Evolutionary conservation across 1,284 basidiomycete species (phyloP).

Genomic region (Boletus coffeatus): DNA sequence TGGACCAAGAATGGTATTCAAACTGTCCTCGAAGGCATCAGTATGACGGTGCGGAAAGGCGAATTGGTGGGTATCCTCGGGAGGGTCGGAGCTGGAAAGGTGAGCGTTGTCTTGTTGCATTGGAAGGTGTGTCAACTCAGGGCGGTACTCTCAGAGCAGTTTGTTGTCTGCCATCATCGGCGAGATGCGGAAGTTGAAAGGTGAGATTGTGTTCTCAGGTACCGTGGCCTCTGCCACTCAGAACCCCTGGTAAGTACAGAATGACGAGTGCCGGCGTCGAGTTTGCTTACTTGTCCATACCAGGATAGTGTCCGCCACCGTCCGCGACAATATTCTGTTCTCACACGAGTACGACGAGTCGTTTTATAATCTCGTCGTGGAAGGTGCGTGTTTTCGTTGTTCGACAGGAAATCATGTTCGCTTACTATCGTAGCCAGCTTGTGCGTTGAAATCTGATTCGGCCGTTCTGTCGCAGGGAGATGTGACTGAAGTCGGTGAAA

Average conservation of each 20-base stretch:
- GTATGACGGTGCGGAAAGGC: slow-evolving; percentile 75
- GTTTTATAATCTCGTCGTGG: slow-evolving; percentile 71
- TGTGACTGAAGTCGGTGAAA: slow-evolving; percentile 69
- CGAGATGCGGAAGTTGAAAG: slow-evolving; percentile 80
- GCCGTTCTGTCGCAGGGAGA: slow-evolving; percentile 69
- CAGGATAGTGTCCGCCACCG: slow-evolving; percentile 78
- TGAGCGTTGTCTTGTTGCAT: slow-evolving; percentile 25
- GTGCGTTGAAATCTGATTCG: slow-evolving; percentile 80
- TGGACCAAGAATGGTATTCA: slow-evolving; percentile 42
- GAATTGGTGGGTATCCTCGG: slow-evolving; percentile 86
- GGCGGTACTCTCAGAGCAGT: slow-evolving; percentile 45
- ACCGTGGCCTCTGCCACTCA: slow-evolving; percentile 87
- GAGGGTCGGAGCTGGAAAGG: slow-evolving; percentile 91
- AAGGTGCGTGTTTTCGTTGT: slow-evolving; percentile 43
- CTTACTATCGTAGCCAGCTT: slow-evolving; percentile 46
- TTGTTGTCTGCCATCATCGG: slow-evolving; percentile 77
- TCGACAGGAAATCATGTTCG: not conserved
- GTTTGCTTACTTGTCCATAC: slow-evolving; percentile 4
- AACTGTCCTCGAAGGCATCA: slow-evolving; percentile 75
- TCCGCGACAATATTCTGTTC: slow-evolving; percentile 89
- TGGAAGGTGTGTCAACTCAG: not conserved
- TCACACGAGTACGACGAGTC: slow-evolving; percentile 82
- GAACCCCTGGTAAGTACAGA: slow-evolving; percentile 65
- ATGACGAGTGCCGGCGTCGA: not conserved
- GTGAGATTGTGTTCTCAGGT: slow-evolving; percentile 67